Base-by-base conservation (phyloP, 352 stramenopile genomes). In the Globisporangium spiculum region DNA sequence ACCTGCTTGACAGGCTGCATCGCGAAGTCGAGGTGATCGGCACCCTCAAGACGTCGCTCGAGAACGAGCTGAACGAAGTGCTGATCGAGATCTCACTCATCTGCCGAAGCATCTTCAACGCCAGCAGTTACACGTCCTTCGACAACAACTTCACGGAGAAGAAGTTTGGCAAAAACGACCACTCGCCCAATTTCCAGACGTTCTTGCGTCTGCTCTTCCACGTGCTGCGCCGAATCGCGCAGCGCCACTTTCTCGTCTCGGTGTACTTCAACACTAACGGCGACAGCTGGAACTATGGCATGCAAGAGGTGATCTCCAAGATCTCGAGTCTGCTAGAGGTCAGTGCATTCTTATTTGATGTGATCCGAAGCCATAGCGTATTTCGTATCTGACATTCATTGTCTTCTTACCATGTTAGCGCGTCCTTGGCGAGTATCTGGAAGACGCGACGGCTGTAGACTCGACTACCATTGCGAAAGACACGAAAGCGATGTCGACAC, bases 11-110 rank as follows among this genome's bases (percentile, higher is more conserved):
- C 61, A 93, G 87, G 36, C 71, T 93, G 16, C 85, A 89, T 27
- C 81, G 85, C 26, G 85, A 95, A 61, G 80, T 89, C 68, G 88
- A 93, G 73, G 80, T 88, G 3, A 85, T 91, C 61, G 84, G 86
- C 1, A 86, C 81, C 18, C 79, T 95, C 44, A 90, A 91, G 62
- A 90, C 71, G 34, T 89, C 81, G 1, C 80, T 91, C 6, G 78
- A 91, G 54, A 72, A 82, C 60, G 85, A 93, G 26, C 70, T 95
- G 34, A 71, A 87, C 65, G 76, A 79, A 26, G 78, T 92, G 1
- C 70, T 93, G 27, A 67, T 75, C 26, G 70, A 89, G 41, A 82
- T 95, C 52, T 89, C 85, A 32, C 76, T 84, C 32, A 86, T 93
- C 24, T 95, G 84, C 34, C 74, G 83, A 9, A 77, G 76, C 9